A percentile compares a stretch with the other conserved stretches of the same genome.
Evolutionary conservation across 352 stramenopile genomes (phyloP).

Genomic region (Phytophthora colocasiae): DNA sequence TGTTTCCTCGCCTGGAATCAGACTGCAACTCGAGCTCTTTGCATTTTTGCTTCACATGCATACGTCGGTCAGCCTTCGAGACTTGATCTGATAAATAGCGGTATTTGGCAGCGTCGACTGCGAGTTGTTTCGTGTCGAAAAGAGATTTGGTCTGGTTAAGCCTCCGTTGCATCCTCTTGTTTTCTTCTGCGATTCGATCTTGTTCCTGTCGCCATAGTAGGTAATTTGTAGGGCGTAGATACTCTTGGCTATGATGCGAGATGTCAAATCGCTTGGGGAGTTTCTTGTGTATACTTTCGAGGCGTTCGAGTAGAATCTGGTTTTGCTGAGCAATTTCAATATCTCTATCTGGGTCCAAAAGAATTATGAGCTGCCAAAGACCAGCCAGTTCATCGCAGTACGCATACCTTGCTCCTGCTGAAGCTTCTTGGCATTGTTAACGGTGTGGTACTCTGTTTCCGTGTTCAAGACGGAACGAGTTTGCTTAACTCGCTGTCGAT

Average conservation of each 20-base stretch:
- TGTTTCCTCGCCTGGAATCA: slow-evolving; percentile 6
- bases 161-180: slow-evolving; percentile 50
- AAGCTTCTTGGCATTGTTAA: slow-evolving; percentile 65
- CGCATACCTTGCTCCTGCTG: slow-evolving; percentile 63
- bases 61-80: slow-evolving; percentile 54
- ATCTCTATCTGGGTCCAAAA: slow-evolving; percentile 47
- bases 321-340: slow-evolving; percentile 62
- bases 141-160: slow-evolving; percentile 48
- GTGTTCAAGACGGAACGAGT: slow-evolving; percentile 48
- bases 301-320: slow-evolving; percentile 46
- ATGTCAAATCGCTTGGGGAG: slow-evolving; percentile 70
- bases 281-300: slow-evolving; percentile 65
- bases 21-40: slow-evolving; percentile 25
- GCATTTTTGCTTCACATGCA: slow-evolving; percentile 53
- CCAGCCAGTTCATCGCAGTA: not conserved
- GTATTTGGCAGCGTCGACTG: slow-evolving; percentile 49
- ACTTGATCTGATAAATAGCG: slow-evolving; percentile 64
- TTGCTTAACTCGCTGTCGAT: slow-evolving; percentile 54
- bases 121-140: slow-evolving; percentile 59
- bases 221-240: slow-evolving; percentile 48
- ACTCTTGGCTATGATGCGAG: slow-evolving; percentile 54
- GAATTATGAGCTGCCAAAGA: not conserved
- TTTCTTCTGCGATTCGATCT: slow-evolving; percentile 57
- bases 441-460: slow-evolving; percentile 26
- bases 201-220: slow-evolving; percentile 42